A percentile compares a stretch with the other conserved stretches of the same genome.
These are phyloP conservation scores for Phaeoacremonium minimum DNA, from an alignment of 2,329 filamentous ascomycete genomes.

Conservation along the genomic window DNA sequence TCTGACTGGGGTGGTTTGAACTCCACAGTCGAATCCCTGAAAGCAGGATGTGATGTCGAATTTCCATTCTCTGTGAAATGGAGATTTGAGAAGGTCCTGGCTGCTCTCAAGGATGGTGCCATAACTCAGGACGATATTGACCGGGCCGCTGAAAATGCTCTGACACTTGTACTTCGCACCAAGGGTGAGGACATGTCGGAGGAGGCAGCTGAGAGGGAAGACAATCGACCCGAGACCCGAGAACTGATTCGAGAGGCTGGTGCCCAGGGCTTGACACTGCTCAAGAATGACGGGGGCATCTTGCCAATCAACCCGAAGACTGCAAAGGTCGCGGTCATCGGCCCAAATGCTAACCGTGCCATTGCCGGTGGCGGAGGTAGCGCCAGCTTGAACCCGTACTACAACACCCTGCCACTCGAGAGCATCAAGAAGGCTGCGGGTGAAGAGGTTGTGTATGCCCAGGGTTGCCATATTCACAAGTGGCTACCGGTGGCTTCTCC, in stretches of 20 bases:
- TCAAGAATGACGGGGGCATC: conserved; percentile 59
- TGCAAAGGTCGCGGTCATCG: conserved; percentile 60
- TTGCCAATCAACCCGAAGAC: conserved; percentile 52
- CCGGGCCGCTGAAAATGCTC: conserved; percentile 53
- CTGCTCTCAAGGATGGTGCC: conserved; percentile 43
- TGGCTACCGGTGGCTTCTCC: conserved; percentile 61
- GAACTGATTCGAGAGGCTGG: conserved; percentile 57
- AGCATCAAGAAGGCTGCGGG: conserved; percentile 53
- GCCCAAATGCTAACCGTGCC: conserved; percentile 62
- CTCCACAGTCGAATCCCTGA: conserved; percentile 50
- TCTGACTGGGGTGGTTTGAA: conserved; percentile 58
- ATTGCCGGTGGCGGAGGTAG: conserved; percentile 67
- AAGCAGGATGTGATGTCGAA: conserved; percentile 53
- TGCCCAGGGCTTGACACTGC: conserved; percentile 56
- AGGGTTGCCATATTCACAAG: conserved; percentile 60
- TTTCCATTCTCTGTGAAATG: conserved; percentile 53
- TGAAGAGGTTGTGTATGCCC: conserved; percentile 54
- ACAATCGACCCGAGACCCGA: conserved; percentile 53
- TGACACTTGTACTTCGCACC: conserved; percentile 56
- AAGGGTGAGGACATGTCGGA: conserved; percentile 54
- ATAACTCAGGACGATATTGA: conserved; percentile 47
- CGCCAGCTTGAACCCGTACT: conserved; percentile 65
- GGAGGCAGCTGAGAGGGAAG: conserved; percentile 53
- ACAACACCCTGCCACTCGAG: conserved; percentile 60
- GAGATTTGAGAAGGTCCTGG: conserved; percentile 52